Evolutionary conservation across 208 protist species (phyloP).

Genomic region (Wallacemonas rigidus): DNA sequence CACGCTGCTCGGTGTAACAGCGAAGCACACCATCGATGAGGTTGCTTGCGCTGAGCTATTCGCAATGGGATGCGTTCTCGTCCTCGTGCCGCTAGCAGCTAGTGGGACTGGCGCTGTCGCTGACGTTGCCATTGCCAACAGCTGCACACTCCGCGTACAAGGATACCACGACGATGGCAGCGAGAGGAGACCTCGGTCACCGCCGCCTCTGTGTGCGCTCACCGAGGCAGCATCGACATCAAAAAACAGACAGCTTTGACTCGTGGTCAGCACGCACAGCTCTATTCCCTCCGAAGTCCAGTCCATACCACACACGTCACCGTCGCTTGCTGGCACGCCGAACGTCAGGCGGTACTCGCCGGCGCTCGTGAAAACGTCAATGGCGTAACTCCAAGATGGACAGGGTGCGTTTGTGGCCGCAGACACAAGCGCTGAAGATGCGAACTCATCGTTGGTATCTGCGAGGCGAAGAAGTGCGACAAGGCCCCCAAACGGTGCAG

Average conservation of each 20-base stretch:
- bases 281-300: slow-evolving; percentile 48
- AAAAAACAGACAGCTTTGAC: slow-evolving; percentile 32
- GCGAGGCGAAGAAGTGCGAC: slow-evolving; percentile 25
- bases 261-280: slow-evolving; percentile 34
- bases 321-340: slow-evolving; percentile 17
- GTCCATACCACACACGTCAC: slow-evolving; percentile 15
- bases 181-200: slow-evolving; percentile 2
- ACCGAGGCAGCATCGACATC: background rate
- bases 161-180: background rate
- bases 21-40: slow-evolving; percentile 14
- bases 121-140: background rate
- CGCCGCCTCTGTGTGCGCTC: background rate
- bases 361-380: slow-evolving; percentile 42
- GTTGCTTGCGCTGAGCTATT: background rate
- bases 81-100: no score
- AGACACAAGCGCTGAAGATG: background rate
- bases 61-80: no score
- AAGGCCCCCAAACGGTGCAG: slow-evolving; percentile 45
- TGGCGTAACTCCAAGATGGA: background rate
- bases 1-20: slow-evolving; percentile 12
- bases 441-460: background rate
- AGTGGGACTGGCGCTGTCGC: no score
- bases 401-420: background rate
- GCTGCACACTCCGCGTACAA: background rate
- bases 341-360: slow-evolving; percentile 32